Base-by-base conservation (phyloP, 495 filamentous ascomycete genomes). In the Trichoderma reesei region DNA sequence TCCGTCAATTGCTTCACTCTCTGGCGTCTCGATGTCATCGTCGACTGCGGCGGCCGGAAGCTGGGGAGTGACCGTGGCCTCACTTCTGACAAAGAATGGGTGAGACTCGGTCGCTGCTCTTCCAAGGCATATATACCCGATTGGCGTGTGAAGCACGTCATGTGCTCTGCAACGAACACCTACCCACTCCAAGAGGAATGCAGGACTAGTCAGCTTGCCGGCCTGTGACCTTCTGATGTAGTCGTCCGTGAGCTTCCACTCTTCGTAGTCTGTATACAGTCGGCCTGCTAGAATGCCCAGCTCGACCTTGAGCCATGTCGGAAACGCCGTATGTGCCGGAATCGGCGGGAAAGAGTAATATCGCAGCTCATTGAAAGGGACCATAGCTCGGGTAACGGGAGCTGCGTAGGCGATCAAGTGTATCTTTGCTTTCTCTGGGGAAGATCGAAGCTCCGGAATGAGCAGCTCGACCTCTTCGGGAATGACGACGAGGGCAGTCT, bases 401-500 rank as follows among this genome's bases (percentile, higher is more conserved):
- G 83, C 77, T 0, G 82, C 76, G 63, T 85, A 86, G 0, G 74
- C 66, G 18, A 84, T 65, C 0, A 86, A 70, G 63, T 79, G 75
- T 78, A 63, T 62, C 36, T 41, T 39, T 1, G 8, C 4, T 2
- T 54, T 31, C 11, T 13, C 36, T 14, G 16, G 42, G 2, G 11
- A 38, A 5, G 1, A 33, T 33, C 73, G 77, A 41, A 84, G 56
- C 0, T 75, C 48, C 3, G 75, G 72, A 26, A 86, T 74, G 0
- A 85, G 31, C 0, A 51, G 16, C 64, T 86, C 79, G 1, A 79
- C 84, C 66, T 87, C 85, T 60, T 85, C 80, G 4, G 81, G 79
- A 38, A 78, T 83, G 1, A 86, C 65, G 4, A 86, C 70, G 0
- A 87, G 59, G 0, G 77, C 83, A 0, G 72, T 77, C n/a, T 71